Base-by-base conservation (phyloP, 78 protist genomes). In the Acrasis kona region DNA sequence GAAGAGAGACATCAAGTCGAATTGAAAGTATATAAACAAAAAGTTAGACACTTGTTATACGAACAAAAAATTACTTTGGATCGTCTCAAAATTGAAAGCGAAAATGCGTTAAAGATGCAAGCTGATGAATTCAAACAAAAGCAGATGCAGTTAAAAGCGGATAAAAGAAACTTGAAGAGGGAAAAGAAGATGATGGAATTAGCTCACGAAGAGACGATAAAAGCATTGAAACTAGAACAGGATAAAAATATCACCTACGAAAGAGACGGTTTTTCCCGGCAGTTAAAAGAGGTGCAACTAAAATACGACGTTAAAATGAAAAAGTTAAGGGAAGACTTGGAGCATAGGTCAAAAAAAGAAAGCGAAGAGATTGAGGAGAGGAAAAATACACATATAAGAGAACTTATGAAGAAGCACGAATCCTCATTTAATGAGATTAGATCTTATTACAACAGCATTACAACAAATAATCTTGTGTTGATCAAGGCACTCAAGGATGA, bases 1-100 rank as follows among this genome's bases (percentile, higher is more conserved):
- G 80, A 81, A 66, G 95, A 91, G 72, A 42, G 80, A 19, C 89
- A 86, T 61, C 90, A 89, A 65, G 84, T 87, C 2, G 88, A 85
- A 76, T 76, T 87, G 70, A 91, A 87, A 81, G 87, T 87, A 65
- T 74, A 74, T 82, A 91, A 91, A 80, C 95, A 91, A 65, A 84
- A 86, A 50, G 81, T 85, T 31, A 82, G 88, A 57, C 95, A 91
- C 41, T 74, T 91, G 38, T 70, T 83, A 9, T 87, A 81, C 39
- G 95, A 91, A 84, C 89, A 91, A 72, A 85, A 91, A 76, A 86
- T 84, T 70, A 67, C 67, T 57, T 41, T 86, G n/a, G 27, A 89
- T 1, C 39, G 67, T 76, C 71, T 84, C 41, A 86, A 87, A 40
- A 42, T 69, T 32, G 87, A 76, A 42, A 66, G 66, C 3, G 89